Evolutionary conservation across 1,284 basidiomycete species (phyloP), one percentile per base, ranked within the genome.

Genomic region (Sporisorium graminicola): DNA sequence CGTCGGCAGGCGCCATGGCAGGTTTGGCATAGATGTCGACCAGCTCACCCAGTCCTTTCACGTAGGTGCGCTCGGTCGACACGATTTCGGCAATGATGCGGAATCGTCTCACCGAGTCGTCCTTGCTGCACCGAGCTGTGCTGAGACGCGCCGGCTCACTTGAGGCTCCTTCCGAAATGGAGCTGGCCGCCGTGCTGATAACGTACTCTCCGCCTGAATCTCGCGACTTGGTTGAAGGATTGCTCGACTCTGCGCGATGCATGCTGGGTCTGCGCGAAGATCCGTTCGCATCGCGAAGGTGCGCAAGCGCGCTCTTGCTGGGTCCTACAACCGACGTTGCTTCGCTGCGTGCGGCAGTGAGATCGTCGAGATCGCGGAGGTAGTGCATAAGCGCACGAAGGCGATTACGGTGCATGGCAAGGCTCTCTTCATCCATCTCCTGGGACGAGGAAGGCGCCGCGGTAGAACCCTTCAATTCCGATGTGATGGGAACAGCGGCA

Each of bases 11-110:
- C 43, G 90, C 89, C n/a, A 90, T 88, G 5, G 93, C 92, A 40
- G 94, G 94, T 80, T 90, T 91, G 86, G 99, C 93, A 85, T 99
- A 99, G 70, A 99, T 97, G 66, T 95, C 93, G 56, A 95, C 91
- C 27, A 99, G 90, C 86, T 98, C 96, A 83, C 93, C 91, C 24
- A 99, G 87, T 14, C 94, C 93, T 78, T 92, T 92, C 64, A 98
- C 94, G 86, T 99, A 99, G 1, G 95, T 95, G 72, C 93, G 90
- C 86, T 99, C 96, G 47, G 96, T 98, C 81, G 92, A 94, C 81
- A 78, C 82, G 77, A 65, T 86, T 79, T 87, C 86, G n/a, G 73
- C 60, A 42, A 87, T 71, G 33, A 87, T 81, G 3, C 74, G 73
- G 51, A 79, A 73, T 6, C 86, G 79, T 58, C 82, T 77, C 22